Percentiles rank a stretch among this genome's conserved stretches.
Evolutionary conservation across 345 rosid genomes (phyloP).

Genomic region (Dimocarpus longan): DNA sequence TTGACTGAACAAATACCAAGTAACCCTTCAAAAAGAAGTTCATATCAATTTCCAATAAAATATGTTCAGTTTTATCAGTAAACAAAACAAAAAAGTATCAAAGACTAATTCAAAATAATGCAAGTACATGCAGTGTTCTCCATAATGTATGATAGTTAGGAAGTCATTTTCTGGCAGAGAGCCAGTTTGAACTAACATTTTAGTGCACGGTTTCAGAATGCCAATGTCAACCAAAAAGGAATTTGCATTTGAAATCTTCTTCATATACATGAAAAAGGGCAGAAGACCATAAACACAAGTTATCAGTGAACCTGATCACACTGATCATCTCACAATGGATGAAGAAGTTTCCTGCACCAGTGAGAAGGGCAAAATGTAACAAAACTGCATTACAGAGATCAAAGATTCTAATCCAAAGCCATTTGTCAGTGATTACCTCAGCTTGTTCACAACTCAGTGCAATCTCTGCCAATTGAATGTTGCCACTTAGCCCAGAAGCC

Average conservation of each 20-base stretch:
- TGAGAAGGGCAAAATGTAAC: slow-evolving; percentile 20
- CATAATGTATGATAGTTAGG: neutral
- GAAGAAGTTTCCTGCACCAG: slow-evolving; percentile 24
- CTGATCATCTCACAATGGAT: slow-evolving; percentile 14
- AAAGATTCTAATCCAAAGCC: slow-evolving; percentile 8
- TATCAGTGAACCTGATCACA: neutral
- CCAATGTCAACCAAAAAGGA: neutral
- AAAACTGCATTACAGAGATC: slow-evolving; percentile 9
- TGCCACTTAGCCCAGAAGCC: slow-evolving; percentile 63
- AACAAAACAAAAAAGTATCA: neutral
- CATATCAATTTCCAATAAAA: neutral
- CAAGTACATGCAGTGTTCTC: neutral
- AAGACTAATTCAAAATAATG: neutral
- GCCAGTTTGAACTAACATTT: slow-evolving; percentile 5
- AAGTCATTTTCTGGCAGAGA: neutral
- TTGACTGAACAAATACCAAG: neutral
- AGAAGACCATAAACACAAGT: neutral
- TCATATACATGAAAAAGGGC: neutral
- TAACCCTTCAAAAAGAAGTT: neutral
- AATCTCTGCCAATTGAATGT: slow-evolving; percentile 81
- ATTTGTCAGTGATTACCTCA: slow-evolving; percentile 22
- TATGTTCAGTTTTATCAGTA: neutral
- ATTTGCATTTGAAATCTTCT: neutral
- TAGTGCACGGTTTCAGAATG: neutral
- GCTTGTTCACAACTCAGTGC: slow-evolving; percentile 30